phyloP scores from a whole-genome alignment of 2,329 filamentous ascomycete genomes.

The Metarhizium guizhouense region DNA sequence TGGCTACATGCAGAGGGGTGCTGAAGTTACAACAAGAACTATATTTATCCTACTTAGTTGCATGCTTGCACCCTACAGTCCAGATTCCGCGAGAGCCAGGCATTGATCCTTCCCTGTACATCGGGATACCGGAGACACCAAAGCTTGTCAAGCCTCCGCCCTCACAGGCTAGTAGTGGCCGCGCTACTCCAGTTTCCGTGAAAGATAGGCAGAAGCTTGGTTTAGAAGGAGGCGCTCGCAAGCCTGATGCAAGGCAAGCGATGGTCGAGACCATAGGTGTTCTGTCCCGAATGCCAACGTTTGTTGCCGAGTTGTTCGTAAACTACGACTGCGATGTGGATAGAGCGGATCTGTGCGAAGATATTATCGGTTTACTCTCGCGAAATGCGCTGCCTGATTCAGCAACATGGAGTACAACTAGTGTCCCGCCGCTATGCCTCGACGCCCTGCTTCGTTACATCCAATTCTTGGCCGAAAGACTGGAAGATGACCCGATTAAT shows the following conservation, averaged over 20 bases:
- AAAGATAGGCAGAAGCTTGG: conserved; percentile 90
- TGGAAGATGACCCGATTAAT: conserved; percentile 58
- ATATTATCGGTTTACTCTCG: conserved; percentile 86
- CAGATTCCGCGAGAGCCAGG: conserved; percentile 85
- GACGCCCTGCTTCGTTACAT: conserved; percentile 87
- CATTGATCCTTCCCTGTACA: conserved; percentile 85
- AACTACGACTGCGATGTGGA: conserved; percentile 98
- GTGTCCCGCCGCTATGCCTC: conserved; percentile 87
- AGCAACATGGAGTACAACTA: conserved; percentile 97
- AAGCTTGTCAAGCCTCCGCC: conserved; percentile 72
- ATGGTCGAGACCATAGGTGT: conserved; percentile 97
- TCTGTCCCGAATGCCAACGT: conserved; percentile 83
- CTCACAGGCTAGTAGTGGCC: conserved; percentile 67
- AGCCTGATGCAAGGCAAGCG: conserved; percentile 90
- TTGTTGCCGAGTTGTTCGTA: conserved; percentile 90
- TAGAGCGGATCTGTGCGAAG: conserved; percentile 84
- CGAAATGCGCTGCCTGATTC: conserved; percentile 95
- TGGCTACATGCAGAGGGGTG: conserved; percentile 83
- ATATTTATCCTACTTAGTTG: conserved; percentile 87
- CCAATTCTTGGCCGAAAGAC: conserved; percentile 80
- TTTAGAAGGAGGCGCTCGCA: conserved; percentile 81
- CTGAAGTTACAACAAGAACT: conserved; percentile 95
- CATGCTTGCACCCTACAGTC: conserved; percentile 86
- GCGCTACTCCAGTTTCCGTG: conserved; percentile 81
- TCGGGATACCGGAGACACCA: conserved; percentile 85